Base-by-base conservation (phyloP, 805 yeast genomes). In the Candida pseudoglaebosa region DNA sequence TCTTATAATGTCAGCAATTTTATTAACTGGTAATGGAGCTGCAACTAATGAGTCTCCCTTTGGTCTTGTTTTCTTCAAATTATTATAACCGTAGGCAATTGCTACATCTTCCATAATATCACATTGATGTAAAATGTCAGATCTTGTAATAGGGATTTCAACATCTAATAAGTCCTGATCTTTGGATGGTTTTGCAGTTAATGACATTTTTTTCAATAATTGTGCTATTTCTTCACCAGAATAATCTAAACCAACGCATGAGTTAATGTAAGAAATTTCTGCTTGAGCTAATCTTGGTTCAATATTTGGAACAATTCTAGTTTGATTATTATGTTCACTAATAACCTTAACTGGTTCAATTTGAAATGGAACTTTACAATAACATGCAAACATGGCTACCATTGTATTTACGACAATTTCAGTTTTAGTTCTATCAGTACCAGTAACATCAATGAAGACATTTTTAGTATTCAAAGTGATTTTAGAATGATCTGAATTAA, bases 21-120 rank as follows among this genome's bases (percentile, higher is more conserved):
- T 88, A 71, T 93, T 93, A 56, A 95, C 75, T 41, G 95, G 95
- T 59, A 91, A 77, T 31, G 98, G 89, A 39, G 84, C 74, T 17
- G 95, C 96, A 45, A 87, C 82, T 47, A 84, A 78, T 7, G 95
- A 77, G 41, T 82, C 82, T 22, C 87, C 74, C 48, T 88, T 76
- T 56, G 93, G 87, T 48, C 77, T 77, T 37, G 93, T 80, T 66
- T 82, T 87, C 46, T 75, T 77, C 56, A 93, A 74, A 59, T 86
- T 88, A 67, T 90, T 84, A 73, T 84, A 93, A 41, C 99, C 99
- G 59, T 88, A 93, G 21, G 88, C 95, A 57, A 93, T 84, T 34
- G 96, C 99, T 35, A 91, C 96, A 63, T 93, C 99, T 66, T 93
- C 99, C 95, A 93, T 86, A 49, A 93, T 82, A 66, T 93, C 99